Percentiles rank a stretch among this genome's conserved stretches.
Conservation (phyloP, 2,329 filamentous ascomycete species). For the Cercospora brassicicola region DNA sequence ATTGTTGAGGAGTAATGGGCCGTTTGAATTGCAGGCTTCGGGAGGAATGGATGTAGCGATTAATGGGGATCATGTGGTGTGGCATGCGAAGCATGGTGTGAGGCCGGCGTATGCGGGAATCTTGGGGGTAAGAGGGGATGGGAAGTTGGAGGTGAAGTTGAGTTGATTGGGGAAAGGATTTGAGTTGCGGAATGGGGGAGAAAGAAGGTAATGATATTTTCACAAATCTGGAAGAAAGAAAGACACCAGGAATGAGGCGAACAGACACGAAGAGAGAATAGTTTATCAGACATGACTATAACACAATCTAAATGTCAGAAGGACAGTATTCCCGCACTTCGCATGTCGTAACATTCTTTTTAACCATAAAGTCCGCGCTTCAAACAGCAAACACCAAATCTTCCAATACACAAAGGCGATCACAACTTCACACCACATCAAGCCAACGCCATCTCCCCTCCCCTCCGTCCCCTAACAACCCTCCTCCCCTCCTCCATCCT, state of each 20-base stretch:
- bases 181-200: background rate
- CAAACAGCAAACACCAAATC: background rate
- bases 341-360: background rate
- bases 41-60: slow-evolving; percentile 37
- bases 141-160: slow-evolving; percentile 8
- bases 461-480: slow-evolving; percentile 14
- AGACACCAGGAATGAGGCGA: background rate
- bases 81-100: slow-evolving; percentile 30
- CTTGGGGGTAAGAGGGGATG: slow-evolving; percentile 13
- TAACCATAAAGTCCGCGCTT: background rate
- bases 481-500: slow-evolving; percentile 25
- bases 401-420: background rate
- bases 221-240: background rate
- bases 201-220: background rate
- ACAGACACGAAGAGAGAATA: background rate
- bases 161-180: background rate
- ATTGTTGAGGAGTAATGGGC: slow-evolving; percentile 31
- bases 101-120: slow-evolving; percentile 20
- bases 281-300: background rate
- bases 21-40: slow-evolving; percentile 31
- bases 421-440: no score
- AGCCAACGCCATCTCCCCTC: slow-evolving; percentile 25
- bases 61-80: slow-evolving; percentile 37
- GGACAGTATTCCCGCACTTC: background rate
- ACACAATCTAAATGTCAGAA: background rate